phyloP scores from a whole-genome alignment of 176 grass and related monocot genomes.

The Bothriochloa decipiens region DNA sequence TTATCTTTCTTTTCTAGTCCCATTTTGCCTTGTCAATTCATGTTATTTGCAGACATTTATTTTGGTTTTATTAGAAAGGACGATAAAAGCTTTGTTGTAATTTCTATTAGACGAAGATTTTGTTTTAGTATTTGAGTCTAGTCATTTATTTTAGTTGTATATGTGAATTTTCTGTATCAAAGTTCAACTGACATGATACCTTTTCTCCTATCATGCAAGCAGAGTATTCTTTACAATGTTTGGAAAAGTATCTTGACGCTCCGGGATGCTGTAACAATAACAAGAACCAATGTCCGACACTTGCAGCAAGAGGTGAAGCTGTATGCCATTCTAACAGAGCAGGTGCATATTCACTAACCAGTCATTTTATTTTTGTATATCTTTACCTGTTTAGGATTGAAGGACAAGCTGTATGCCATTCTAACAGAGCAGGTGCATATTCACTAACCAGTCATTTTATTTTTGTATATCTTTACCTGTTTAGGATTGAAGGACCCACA shows the following conservation, averaged over 20 bases:
- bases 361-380: neutral
- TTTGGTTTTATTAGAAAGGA: too few species aligned
- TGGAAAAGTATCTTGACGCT: constrained; percentile 52
- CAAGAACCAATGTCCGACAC: constrained; percentile 52
- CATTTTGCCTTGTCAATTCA: too few species aligned
- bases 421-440: constrained; percentile 66
- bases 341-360: constrained; percentile 43
- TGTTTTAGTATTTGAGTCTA: neutral
- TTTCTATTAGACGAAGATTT: too few species aligned
- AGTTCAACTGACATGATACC: constrained; percentile 1
- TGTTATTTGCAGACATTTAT: too few species aligned
- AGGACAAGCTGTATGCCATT: too few species aligned
- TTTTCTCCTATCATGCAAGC: constrained; percentile 33
- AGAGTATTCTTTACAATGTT: constrained; percentile 53
- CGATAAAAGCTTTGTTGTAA: too few species aligned
- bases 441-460: neutral
- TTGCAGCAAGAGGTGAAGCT: constrained; percentile 54
- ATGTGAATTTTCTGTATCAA: neutral
- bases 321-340: constrained; percentile 55
- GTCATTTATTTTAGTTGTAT: neutral
- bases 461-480: neutral
- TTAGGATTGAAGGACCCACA: neutral
- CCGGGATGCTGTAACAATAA: constrained; percentile 43
- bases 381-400: neutral
- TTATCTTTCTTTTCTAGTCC: neutral